Evolutionary conservation across 805 yeast genomes (phyloP).

Genomic region (Zygosaccharomyces rouxii): DNA sequence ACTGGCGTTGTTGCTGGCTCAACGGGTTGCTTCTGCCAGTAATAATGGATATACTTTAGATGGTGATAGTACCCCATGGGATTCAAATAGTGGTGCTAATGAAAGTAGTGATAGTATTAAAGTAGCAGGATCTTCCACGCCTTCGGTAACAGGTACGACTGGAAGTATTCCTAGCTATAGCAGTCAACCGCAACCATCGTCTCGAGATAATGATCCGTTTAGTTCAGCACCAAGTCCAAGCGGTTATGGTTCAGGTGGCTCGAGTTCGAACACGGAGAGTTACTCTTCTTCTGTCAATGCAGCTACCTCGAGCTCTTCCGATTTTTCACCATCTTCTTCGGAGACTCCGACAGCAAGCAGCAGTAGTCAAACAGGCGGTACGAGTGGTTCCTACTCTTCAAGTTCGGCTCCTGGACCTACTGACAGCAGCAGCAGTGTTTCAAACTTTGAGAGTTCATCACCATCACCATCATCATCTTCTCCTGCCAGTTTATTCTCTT

Average conservation of each 20-base stretch:
- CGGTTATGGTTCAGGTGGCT: background rate
- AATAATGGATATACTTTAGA: background rate
- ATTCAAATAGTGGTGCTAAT: background rate
- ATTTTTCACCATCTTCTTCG: background rate
- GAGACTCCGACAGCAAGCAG: background rate
- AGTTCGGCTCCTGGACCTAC: background rate
- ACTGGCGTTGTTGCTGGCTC: slow-evolving; percentile 1
- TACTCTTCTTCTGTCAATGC: background rate
- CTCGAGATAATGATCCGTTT: background rate
- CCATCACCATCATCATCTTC: slow-evolving; percentile 8
- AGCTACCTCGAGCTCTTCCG: background rate
- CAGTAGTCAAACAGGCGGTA: background rate
- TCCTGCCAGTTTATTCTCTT: slow-evolving; percentile 6
- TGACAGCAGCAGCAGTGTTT: background rate
- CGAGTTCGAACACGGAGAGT: background rate
- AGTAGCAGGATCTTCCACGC: background rate
- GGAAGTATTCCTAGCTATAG: background rate
- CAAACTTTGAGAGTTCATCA: background rate
- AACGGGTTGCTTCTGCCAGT: background rate
- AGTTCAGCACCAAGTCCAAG: background rate
- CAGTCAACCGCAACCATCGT: background rate
- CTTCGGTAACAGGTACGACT: background rate
- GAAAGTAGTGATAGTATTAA: background rate
- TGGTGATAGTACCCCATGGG: background rate
- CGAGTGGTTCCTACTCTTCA: slow-evolving; percentile 8